Conservation (phyloP, 2,329 filamentous ascomycete genomes). For the Alternaria sp. region DNA sequence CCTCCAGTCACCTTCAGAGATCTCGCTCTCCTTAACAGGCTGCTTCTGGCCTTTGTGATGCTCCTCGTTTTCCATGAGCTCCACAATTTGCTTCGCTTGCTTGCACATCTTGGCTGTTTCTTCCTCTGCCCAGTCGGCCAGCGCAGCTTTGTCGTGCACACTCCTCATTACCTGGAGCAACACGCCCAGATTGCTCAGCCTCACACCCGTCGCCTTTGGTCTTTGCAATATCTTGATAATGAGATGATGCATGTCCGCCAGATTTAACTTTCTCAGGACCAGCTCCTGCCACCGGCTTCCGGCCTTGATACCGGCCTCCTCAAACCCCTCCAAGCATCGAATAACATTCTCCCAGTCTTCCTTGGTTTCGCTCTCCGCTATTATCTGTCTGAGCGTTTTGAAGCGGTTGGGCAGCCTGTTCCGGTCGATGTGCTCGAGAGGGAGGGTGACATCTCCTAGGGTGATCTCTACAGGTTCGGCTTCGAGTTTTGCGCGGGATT, state of each 20-base stretch:
- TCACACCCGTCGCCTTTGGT: constrained; percentile 36
- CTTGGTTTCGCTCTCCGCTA: constrained; percentile 31
- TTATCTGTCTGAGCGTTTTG: constrained; percentile 24
- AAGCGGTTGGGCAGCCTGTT: constrained; percentile 29
- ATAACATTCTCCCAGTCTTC: constrained; percentile 51
- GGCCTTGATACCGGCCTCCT: constrained; percentile 36
- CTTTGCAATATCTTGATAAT: constrained; percentile 45
- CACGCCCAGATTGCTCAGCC: constrained; percentile 35
- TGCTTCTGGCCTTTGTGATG: constrained; percentile 44
- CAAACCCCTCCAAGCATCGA: constrained; percentile 43
- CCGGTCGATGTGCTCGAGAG: constrained; percentile 45
- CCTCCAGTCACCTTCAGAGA: constrained; percentile 32
- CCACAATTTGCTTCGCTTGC: constrained; percentile 51
- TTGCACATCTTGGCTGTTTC: constrained; percentile 52
- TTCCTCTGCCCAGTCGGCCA: constrained; percentile 49
- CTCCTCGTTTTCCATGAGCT: constrained; percentile 53
- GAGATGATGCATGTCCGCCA: constrained; percentile 37
- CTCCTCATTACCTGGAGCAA: constrained; percentile 48
- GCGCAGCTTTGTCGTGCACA: constrained; percentile 47
- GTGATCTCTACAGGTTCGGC: constrained; percentile 55
- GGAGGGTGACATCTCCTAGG: constrained; percentile 51
- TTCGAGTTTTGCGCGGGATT: constrained; percentile 54
- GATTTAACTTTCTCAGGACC: constrained; percentile 32
- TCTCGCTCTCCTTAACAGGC: constrained; percentile 28
- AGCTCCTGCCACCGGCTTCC: constrained; percentile 24